Evolutionary conservation across 495 filamentous ascomycete species (phyloP), one percentile per base, ranked within the genome.

Genomic region (Xylaria acuta): DNA sequence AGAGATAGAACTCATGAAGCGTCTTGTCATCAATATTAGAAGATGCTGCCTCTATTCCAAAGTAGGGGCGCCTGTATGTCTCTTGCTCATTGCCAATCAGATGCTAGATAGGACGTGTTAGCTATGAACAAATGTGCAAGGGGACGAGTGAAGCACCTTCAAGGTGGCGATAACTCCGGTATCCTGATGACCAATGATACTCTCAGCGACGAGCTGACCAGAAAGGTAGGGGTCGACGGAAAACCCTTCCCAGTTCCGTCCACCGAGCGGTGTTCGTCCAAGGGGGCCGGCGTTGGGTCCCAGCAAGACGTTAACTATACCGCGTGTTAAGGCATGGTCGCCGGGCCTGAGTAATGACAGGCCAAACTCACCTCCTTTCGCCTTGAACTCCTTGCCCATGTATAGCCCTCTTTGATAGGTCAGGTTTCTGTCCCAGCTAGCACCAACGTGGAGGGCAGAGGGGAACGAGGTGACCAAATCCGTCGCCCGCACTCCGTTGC

Each of bases 1-100:
- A 94, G 0, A 92, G 83, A 76, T 94, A 94, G 5, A 91, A 74
- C 76, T 93, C 91, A 74, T 93, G 91, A 72, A 93, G 80, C 0
- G 91, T 92, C 64, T 86, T 83, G 72, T 94, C 90, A 63, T 91
- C 90, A 16, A 92, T 85, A 66, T 90, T 90, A 1, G 88, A 85
- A 9, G 88, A 90, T 6, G 89, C 77, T 3, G 86, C 81, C 67
- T 89, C 80, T 1, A 87, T 78, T 9, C 84, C 84, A 62, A 78
- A 77, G 16, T 76, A 73, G 0, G 84, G 83, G 34, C 82, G 90
- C n/a, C 92, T 85, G 74, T 91, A 83, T 1, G 85, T 85, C 72
- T 92, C 90, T 80, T 92, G 90, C 75, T 92, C 90, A 73, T 92
- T 89, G 40, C 80, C 88, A 63, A 92, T 88, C 53, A 84, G 90